Evolutionary conservation across 495 filamentous ascomycete species (phyloP).

Genomic region (Talaromyces wortmannii): DNA sequence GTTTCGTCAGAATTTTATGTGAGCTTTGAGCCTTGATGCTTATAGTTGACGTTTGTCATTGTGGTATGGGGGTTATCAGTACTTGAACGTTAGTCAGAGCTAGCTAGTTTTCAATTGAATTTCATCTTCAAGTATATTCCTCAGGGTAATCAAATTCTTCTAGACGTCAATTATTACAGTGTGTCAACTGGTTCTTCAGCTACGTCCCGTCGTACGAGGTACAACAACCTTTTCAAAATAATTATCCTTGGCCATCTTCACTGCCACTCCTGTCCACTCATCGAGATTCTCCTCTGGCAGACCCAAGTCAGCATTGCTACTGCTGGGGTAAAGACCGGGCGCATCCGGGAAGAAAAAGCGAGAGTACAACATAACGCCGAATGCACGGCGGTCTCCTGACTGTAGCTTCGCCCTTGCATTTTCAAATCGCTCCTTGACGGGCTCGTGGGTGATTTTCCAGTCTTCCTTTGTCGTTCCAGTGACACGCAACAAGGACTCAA

Average conservation of each 20-base stretch:
- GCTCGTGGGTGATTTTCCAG: slow-evolving; percentile 48
- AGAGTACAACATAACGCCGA: slow-evolving; percentile 46
- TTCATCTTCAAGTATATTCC: too few species aligned
- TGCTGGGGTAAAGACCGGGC: slow-evolving; percentile 13
- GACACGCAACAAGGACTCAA: slow-evolving; percentile 45
- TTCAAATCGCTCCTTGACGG: slow-evolving; percentile 31
- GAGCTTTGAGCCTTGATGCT: too few species aligned
- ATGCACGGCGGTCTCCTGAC: slow-evolving; percentile 34
- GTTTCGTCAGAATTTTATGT: too few species aligned
- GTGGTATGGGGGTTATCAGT: too few species aligned
- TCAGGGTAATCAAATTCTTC: too few species aligned
- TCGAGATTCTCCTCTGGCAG: slow-evolving; percentile 56
- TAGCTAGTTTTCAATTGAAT: too few species aligned
- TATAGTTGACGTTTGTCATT: too few species aligned
- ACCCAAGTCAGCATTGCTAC: slow-evolving; percentile 41
- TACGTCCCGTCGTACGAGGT: not conserved
- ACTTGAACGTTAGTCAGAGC: too few species aligned
- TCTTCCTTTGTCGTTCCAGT: slow-evolving; percentile 42
- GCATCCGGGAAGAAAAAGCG: slow-evolving; percentile 44
- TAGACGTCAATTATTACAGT: too few species aligned
- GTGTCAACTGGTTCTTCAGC: too few species aligned
- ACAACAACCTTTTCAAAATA: slow-evolving; percentile 1
- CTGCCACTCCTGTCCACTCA: slow-evolving; percentile 36
- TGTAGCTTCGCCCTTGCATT: slow-evolving; percentile 30
- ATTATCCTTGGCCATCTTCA: slow-evolving; percentile 5